These are phyloP conservation scores for Kodamaea kaohsiungensis DNA, from an alignment of 805 yeast species.

Conservation along the genomic window DNA sequence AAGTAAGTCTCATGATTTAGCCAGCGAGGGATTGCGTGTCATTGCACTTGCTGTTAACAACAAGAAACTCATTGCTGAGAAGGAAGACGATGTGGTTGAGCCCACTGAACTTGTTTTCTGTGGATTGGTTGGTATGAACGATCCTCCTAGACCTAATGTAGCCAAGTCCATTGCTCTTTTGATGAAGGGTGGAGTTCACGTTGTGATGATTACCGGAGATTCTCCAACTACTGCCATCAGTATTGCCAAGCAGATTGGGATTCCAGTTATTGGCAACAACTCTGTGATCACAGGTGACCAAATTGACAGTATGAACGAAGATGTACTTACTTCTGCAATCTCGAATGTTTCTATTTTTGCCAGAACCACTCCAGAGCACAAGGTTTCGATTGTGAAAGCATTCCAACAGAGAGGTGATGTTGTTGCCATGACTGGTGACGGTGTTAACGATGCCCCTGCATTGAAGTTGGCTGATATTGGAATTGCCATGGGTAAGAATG, in stretches of 20 bases:
- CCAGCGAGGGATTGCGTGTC: constrained; percentile 83
- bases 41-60: constrained; percentile 69
- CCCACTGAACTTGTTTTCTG: constrained; percentile 70
- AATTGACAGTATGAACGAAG: constrained; percentile 71
- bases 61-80: constrained; percentile 32
- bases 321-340: constrained; percentile 71
- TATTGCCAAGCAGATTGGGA: constrained; percentile 88
- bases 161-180: constrained; percentile 70
- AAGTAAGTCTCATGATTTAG: constrained; percentile 63
- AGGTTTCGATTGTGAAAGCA: constrained; percentile 85
- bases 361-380: constrained; percentile 93
- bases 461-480: constrained; percentile 94
- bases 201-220: constrained; percentile 98
- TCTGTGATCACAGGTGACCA: constrained; percentile 85
- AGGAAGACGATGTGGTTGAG: constrained; percentile 32
- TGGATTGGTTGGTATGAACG: constrained; percentile 94
- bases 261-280: constrained; percentile 65
- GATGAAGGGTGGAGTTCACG: constrained; percentile 91
- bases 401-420: constrained; percentile 88
- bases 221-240: constrained; percentile 82
- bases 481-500: constrained; percentile 89
- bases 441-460: constrained; percentile 99
- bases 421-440: constrained; percentile 99
- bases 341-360: constrained; percentile 87
- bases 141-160: constrained; percentile 94